Evolutionary conservation across 1,139 yeast genomes (phyloP).

Genomic region (Saccharomyces hybrid): DNA sequence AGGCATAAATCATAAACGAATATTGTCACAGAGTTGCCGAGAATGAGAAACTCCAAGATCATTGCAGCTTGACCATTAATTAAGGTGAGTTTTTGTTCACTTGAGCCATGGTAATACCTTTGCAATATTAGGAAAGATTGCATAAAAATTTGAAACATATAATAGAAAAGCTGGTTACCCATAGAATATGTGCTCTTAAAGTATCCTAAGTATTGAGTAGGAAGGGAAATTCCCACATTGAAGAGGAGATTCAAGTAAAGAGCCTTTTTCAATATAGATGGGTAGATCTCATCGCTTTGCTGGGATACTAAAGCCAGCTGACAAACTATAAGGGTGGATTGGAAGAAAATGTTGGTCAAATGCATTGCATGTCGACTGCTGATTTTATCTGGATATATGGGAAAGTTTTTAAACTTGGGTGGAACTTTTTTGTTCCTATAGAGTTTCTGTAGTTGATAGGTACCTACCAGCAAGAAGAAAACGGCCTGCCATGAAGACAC

Average conservation of each 20-base stretch:
- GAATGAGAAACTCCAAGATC: constrained; percentile 19
- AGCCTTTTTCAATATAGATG: constrained; percentile 12
- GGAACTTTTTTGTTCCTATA: constrained; percentile 13
- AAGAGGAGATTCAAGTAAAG: constrained; percentile 21
- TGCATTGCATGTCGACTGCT: constrained; percentile 13
- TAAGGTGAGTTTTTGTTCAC: constrained; percentile 23
- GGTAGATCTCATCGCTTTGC: constrained; percentile 13
- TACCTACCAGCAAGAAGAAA: constrained; percentile 29
- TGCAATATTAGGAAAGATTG: constrained; percentile 26
- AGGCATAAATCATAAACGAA: constrained; percentile 35
- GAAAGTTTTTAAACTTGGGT: constrained; percentile 29
- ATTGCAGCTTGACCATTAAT: constrained; percentile 25
- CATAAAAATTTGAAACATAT: constrained; percentile 15
- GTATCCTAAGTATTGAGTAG: constrained; percentile 28
- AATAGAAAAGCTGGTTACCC: constrained; percentile 31
- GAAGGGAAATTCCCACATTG: constrained; percentile 26
- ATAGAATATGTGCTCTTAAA: constrained; percentile 31
- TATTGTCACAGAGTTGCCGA: constrained; percentile 34
- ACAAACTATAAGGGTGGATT: constrained; percentile 29
- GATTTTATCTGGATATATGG: constrained; percentile 17
- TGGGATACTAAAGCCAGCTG: constrained; percentile 22
- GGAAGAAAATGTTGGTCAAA: constrained; percentile 28
- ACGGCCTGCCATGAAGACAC: constrained; percentile 14
- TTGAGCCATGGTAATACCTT: constrained; percentile 19
- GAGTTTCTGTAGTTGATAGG: constrained; percentile 27